Base-by-base conservation (phyloP, 1,284 basidiomycete species). In the Lignosus rhinocerotis region DNA sequence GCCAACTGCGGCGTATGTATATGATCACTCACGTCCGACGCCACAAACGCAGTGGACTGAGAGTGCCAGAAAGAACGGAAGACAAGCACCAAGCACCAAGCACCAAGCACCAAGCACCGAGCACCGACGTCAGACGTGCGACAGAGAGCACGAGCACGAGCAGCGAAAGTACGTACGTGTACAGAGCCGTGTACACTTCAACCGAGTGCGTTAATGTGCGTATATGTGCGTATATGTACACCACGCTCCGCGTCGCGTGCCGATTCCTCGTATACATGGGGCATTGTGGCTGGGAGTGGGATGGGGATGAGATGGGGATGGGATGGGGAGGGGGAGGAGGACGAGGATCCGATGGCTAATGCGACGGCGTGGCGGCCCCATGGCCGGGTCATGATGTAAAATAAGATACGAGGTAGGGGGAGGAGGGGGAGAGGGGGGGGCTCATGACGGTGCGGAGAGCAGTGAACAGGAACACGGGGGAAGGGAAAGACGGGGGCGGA, bases 351-450 rank as follows among this genome's bases (percentile, higher is more conserved):
- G 6, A 1, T 36, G 21, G 31, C 19, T 33, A 19, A 17, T 50
- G 36, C 33, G 48, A 38, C 38, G 50, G 30, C 38, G 50, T 30
- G 50, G 38, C 46, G 50, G 50, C 50, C 32, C 21, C 36, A 3
- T 41, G 50, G 38, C 50, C 33, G 21, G 47, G 53, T 56, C 48
- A 45, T 56, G 42, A 56, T 43, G 55, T 46, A 46, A 9, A 56
- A 56, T 56, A 56, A 56, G 55, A 56, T 56, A 56, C n/a, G 47
- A n/a, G 16, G 32, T 25, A 36, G 33, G 21, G 43, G 19, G 21
- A 21, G 39, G 34, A 47, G 10, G 9, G 42, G 39, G 31, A 38
- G 44, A 36, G 12, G 31, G 19, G 19, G 31, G 32, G 2, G 51
- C 2, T 12, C 11, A 17, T 17, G n/a, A 17, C 14, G n/a, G 32